Evolutionary conservation across 768 basidiomycete genomes (phyloP).

Genomic region (Suillus alpinus): DNA sequence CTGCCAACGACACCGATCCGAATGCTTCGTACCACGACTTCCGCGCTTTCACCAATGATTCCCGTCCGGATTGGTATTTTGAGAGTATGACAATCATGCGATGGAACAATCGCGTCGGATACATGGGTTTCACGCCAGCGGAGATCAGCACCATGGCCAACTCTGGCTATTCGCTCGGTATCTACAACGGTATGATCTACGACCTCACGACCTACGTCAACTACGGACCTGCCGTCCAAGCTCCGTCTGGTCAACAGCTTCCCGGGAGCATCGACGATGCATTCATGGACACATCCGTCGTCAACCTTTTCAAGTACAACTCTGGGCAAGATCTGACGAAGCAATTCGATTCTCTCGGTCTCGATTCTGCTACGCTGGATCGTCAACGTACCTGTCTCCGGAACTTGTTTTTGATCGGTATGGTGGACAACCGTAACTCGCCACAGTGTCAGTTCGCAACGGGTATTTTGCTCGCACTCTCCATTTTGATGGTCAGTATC

Average conservation of each 20-base stretch:
- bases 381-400: conserved; percentile 86
- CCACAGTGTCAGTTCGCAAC: conserved; percentile 89
- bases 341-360: conserved; percentile 54
- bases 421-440: conserved; percentile 89
- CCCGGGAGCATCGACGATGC: conserved; percentile 40
- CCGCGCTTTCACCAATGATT: conserved; percentile 83
- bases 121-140: conserved; percentile 78
- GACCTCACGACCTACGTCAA: conserved; percentile 81
- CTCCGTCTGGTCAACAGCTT: conserved; percentile 49
- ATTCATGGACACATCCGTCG: conserved; percentile 71
- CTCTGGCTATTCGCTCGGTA: conserved; percentile 63
- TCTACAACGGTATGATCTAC: conserved; percentile 86
- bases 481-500: conserved; percentile 88
- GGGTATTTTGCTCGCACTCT: conserved; percentile 87
- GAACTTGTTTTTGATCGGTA: conserved; percentile 90
- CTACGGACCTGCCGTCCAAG: conserved; percentile 54
- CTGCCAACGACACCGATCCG: conserved; percentile 70
- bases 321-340: conserved; percentile 85
- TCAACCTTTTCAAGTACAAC: conserved; percentile 73
- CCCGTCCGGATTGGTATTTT: conserved; percentile 97
- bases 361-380: conserved; percentile 58
- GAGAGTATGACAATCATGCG: conserved; percentile 93
- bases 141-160: conserved; percentile 71
- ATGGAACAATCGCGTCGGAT: conserved; percentile 84
- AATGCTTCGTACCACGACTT: conserved; percentile 95